Base-by-base conservation (phyloP, 805 yeast species). In the Ogataea sp. region DNA sequence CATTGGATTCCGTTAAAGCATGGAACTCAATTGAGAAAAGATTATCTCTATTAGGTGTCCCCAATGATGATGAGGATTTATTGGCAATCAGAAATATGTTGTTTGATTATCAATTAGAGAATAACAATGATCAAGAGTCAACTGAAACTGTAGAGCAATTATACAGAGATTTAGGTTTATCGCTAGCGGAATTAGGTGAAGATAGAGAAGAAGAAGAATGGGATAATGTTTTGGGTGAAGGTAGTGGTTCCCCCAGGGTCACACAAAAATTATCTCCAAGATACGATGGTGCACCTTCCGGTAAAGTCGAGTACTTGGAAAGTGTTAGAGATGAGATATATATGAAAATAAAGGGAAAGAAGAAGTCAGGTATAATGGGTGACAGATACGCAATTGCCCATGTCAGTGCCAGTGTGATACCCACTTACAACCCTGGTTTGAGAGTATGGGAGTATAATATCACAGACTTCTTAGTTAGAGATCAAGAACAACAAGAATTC, bases 371-470 rank as follows among this genome's bases (percentile, higher is more conserved):
- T 3, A 43, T 43, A 0, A 35, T 56, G 35, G 67, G 69, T 26
- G 82, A 80, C 45, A 62, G 88, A 32, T 86, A 83, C 53, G 67
- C 87, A 1, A 64, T 86, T 38, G 78, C 82, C 0, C 83, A 78
- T 51, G 75, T 86, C 14, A 70, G 79, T 2, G 78, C 88, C 1
- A 80, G 89, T 40, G 76, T 86, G 13, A 75, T 87, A 13, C 95
- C 96, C 3, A 86, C 94, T 0, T 87, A 80, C 61, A 84, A 83
- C 47, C 88, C 96, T 5, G 85, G 88, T 5, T 53, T 86, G 44
- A 67, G 95, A 46, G 78, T 86, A 2, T 86, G 94, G 93, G 95
- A 86, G 55, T 86, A 86, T 57, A 86, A 86, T 52, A 72, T 74
- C 28, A 71, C 85, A 0, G 80, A 68, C 1, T 3, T 25, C 13